A percentile compares a stretch with the other conserved stretches of the same genome.
These are phyloP conservation scores for Filobasidium floriforme DNA, from an alignment of 768 basidiomycete species.

Conservation along the genomic window DNA sequence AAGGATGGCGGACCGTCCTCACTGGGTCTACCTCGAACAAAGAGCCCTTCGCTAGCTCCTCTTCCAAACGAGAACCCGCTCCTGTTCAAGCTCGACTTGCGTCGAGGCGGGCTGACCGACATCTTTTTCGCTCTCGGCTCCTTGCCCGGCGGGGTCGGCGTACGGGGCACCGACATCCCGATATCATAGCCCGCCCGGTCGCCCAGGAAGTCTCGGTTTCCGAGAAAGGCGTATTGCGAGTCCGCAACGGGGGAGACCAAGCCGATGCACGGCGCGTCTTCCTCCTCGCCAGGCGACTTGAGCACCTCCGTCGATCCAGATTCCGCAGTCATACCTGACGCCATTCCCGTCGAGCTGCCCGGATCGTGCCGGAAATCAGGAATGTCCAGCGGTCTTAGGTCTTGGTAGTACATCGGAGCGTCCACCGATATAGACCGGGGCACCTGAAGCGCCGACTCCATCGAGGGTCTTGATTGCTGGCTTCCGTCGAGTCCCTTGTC, in stretches of 20 bases:
- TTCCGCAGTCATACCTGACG: neutral
- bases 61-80: neutral
- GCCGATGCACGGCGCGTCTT: neutral
- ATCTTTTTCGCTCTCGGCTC: neutral
- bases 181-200: neutral
- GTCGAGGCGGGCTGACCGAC: neutral
- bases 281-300: neutral
- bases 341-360: neutral
- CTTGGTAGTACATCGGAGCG: neutral
- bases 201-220: neutral
- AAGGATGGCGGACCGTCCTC: neutral
- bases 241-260: neutral
- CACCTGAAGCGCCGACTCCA: neutral
- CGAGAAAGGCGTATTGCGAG: neutral
- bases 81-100: neutral
- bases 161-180: neutral
- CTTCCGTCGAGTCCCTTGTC: neutral
- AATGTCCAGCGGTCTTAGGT: too few species aligned
- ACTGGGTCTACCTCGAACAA: neutral
- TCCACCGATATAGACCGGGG: neutral
- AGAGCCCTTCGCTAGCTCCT: neutral
- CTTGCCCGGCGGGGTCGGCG: constrained; percentile 1
- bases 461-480: neutral
- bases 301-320: neutral
- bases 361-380: neutral